Percentiles rank a stretch among this genome's conserved stretches.
These are phyloP conservation scores for Fusarium palustre DNA, from an alignment of 2,329 filamentous ascomycete genomes.

Conservation along the genomic window DNA sequence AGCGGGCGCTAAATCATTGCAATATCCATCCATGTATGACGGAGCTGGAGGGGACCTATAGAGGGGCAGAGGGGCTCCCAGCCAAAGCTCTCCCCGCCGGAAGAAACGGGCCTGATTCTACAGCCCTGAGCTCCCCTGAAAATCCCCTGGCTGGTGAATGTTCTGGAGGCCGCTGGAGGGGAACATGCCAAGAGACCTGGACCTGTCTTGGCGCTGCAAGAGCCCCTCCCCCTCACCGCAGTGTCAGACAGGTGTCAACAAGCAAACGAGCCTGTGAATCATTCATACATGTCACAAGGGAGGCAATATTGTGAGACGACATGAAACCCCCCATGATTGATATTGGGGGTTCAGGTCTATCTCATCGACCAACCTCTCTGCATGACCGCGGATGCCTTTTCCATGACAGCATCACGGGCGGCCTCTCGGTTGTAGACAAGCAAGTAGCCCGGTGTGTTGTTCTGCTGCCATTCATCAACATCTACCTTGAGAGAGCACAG, in stretches of 20 bases:
- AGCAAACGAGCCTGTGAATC: slow-evolving; percentile 25
- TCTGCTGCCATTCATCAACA: not conserved
- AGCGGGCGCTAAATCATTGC: slow-evolving; percentile 34
- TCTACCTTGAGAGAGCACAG: not conserved
- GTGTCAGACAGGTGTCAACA: slow-evolving; percentile 24
- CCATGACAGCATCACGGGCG: slow-evolving; percentile 17
- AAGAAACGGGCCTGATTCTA: slow-evolving; percentile 17
- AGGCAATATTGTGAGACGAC: slow-evolving; percentile 26
- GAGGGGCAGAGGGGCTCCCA: slow-evolving; percentile 20
- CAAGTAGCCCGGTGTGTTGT: slow-evolving; percentile 4
- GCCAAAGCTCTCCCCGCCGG: not conserved
- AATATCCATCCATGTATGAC: not conserved
- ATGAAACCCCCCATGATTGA: slow-evolving; percentile 25
- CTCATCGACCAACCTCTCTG: slow-evolving; percentile 18
- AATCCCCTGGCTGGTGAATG: slow-evolving; percentile 13
- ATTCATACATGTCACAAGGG: slow-evolving; percentile 27
- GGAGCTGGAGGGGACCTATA: slow-evolving; percentile 17
- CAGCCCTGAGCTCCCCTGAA: slow-evolving; percentile 28
- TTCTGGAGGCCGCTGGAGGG: slow-evolving; percentile 33
- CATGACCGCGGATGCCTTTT: too few species aligned
- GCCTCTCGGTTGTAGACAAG: slow-evolving; percentile 25
- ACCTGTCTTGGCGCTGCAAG: slow-evolving; percentile 37
- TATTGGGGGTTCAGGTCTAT: not conserved
- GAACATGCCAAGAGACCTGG: slow-evolving; percentile 37
- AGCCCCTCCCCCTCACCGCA: slow-evolving; percentile 41